Base-by-base conservation (phyloP, 2,329 filamentous ascomycete genomes). In the Sarocladium oryzae region DNA sequence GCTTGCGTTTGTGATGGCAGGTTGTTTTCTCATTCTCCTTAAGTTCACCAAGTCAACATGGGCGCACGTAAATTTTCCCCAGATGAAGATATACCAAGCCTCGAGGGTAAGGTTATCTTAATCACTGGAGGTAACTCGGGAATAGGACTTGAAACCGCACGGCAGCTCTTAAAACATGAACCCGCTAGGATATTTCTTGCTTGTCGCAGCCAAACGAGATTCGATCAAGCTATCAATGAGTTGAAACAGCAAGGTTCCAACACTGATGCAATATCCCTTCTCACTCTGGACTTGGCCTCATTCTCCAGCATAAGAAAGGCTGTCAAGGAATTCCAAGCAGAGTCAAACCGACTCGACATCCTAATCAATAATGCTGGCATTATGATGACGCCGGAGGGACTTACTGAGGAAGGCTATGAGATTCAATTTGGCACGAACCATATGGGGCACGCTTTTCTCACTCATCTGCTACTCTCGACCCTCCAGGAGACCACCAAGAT, bases 101-200 rank as follows among this genome's bases (percentile, higher is more conserved):
- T 95, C 30, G 84, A 91, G 65, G 86, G 82, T 52, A 84, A 83
- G 63, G 85, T 88, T 15, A 87, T 80, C 45, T 75, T 95, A 20
- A 84, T 95, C n/a, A 95, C 89, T 0, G 89, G 89, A 48, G 89
- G 88, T 63, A 89, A 89, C 37, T 76, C 88, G 65, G 89, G 89
- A 15, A 70, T 95, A 67, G 40, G 40, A 11, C 20, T 8, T 7
- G 21, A 26, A 43, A 10, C 21, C 13, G 40, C n/a, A 6, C 40
- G 6, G 4, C 21, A 43, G 10, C 21, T 43, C 3, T 4, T 16
- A 4, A 43, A 26, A 11, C 40, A 43, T 23, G 26, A 43, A 9
- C 21, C 40, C 11, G 10, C 20, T 4, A 13, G 16, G 10, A n/a
- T 43, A 4, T 43, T 8, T 7, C 23, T 43, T 9, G 21, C 7